Percentiles rank a stretch among this genome's conserved stretches.
Evolutionary conservation across 1,284 basidiomycete genomes (phyloP).

Genomic region (Naganishia albida): DNA sequence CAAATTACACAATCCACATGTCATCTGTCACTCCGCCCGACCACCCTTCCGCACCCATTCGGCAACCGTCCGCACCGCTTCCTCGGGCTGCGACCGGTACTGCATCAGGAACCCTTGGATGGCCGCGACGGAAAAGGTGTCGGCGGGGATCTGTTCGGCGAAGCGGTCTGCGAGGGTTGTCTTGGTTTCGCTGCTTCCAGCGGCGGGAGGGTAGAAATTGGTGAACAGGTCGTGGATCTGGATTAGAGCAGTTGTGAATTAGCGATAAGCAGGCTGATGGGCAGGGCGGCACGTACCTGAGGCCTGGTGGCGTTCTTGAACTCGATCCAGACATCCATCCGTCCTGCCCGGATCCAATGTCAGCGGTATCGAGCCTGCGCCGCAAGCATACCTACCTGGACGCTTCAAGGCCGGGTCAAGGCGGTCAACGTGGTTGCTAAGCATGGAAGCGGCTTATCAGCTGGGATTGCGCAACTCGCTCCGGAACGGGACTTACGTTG

Average conservation of each 20-base stretch:
- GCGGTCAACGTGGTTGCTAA: conserved; percentile 76
- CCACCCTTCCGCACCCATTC: conserved; percentile 62
- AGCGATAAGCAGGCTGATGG: background rate
- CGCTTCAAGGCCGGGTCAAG: conserved; percentile 76
- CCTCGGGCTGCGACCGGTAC: conserved; percentile 64
- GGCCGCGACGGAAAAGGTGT: conserved; percentile 69
- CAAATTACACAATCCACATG: too few relatives aligned
- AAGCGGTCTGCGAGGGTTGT: conserved; percentile 64
- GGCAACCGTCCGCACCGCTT: conserved; percentile 62
- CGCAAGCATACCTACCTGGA: conserved; percentile 36
- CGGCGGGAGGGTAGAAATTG: conserved; percentile 75
- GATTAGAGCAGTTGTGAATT: background rate
- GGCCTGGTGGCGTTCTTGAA: conserved; percentile 78
- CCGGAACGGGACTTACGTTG: conserved; percentile 57
- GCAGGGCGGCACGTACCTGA: conserved; percentile 64
- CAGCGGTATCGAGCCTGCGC: background rate
- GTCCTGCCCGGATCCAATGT: conserved; percentile 59
- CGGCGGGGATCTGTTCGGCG: conserved; percentile 62
- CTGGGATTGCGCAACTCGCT: too few relatives aligned
- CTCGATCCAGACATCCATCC: conserved; percentile 86
- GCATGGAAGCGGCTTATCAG: background rate
- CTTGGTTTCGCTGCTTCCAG: conserved; percentile 53
- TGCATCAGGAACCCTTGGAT: conserved; percentile 74
- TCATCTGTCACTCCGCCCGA: background rate
- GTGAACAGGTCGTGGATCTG: conserved; percentile 62